A percentile compares a stretch with the other conserved stretches of the same genome.
Conservation (phyloP, 768 basidiomycete genomes). For the Trametes gibbosa region DNA sequence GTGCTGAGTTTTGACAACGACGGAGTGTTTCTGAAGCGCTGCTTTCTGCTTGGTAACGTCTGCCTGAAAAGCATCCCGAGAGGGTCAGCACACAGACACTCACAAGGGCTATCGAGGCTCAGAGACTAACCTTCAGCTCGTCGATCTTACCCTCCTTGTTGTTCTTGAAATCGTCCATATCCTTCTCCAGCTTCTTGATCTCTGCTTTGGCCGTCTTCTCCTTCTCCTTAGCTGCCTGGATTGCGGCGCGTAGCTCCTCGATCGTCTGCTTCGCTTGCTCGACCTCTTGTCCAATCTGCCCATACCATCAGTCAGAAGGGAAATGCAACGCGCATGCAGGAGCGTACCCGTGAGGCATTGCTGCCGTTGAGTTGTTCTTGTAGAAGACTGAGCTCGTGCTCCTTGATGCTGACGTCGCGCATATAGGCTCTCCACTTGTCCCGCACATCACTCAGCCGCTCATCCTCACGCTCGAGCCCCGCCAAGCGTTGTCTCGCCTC, state of each 20-base stretch:
- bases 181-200: conserved; percentile 84
- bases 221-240: conserved; percentile 69
- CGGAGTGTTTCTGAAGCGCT: conserved; percentile 75
- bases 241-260: conserved; percentile 49
- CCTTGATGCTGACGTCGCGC: conserved; percentile 82
- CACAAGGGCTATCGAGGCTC: too few species aligned
- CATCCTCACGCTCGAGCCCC: conserved; percentile 55
- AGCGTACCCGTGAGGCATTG: conserved; percentile 76
- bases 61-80: conserved; percentile 43
- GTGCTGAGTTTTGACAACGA: conserved; percentile 80
- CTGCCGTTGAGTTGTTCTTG: conserved; percentile 85
- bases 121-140: conserved; percentile 73
- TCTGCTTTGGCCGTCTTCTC: conserved; percentile 77
- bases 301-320: neutral
- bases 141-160: conserved; percentile 97
- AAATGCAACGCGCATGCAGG: neutral
- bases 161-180: conserved; percentile 98
- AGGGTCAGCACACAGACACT: neutral
- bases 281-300: conserved; percentile 77
- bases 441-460: conserved; percentile 46
- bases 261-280: conserved; percentile 68
- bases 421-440: conserved; percentile 59
- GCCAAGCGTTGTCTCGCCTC: conserved; percentile 47
- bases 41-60: conserved; percentile 80
- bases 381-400: conserved; percentile 79